Evolutionary conservation across 495 filamentous ascomycete genomes (phyloP), one percentile per base, ranked within the genome.

Genomic region (Echria macrotheca): DNA sequence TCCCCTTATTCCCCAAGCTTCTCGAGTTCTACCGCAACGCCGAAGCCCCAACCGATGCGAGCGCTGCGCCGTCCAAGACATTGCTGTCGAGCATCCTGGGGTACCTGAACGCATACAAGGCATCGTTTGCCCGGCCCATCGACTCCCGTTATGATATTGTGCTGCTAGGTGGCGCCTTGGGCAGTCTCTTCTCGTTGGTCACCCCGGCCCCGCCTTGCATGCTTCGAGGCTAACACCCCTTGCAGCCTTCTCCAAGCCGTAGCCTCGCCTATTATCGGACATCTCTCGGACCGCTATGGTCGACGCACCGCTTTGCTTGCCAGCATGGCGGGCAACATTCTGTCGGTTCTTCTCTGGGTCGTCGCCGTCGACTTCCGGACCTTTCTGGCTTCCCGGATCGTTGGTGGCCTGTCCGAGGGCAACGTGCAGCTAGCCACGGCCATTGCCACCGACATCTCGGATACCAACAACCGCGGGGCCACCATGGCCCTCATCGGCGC

Each of bases 111-210:
- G 74, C 87, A 38, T 99, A 97, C 77, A 99, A 99, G 68, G 85
- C 89, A 47, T 77, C 87, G 33, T 99, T 99, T 64, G 82, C 89
- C 40, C 83, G 84, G 35, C 90, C 93, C 32, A 99, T 97, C 69
- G 91, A 93, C 59, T 89, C 87, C 39, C 85, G 87, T 67, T 97
- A 97, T 71, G 94, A 99, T 61, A 91, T 97, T 51, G 91, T 97
- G 33, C 81, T 99, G 36, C 82, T 99, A 11, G 94, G 94, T 24
- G 94, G 94, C 11, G 94, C 93, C 17, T 73, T 99, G 5, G 94
- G 91, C 42, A 94, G 89, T 11, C 78, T 96, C 5, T 96, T 96
- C 74, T 93, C 89, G 65, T 66, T 42, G 11, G 64, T 59, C 8
- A 1, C 39, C 48, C 12, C 14, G n/a, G 17, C 37, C 21, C 15